These are phyloP conservation scores for Cladosporium sp. DNA, from an alignment of 2,329 filamentous ascomycete species.

Conservation along the genomic window DNA sequence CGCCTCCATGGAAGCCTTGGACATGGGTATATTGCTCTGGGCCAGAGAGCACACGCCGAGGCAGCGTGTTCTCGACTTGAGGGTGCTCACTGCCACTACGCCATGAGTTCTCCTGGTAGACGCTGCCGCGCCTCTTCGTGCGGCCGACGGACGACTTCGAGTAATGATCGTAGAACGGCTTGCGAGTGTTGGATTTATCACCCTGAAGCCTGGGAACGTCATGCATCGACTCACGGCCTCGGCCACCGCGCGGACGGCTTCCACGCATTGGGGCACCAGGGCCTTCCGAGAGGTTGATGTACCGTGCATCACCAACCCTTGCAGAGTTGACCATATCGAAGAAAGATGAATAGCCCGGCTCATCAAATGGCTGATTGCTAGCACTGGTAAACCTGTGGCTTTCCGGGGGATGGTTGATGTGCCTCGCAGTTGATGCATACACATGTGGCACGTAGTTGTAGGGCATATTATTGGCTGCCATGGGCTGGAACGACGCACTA, in stretches of 20 bases:
- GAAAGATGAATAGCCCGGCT: not conserved
- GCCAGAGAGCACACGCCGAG: conserved; percentile 9
- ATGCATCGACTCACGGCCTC: not conserved
- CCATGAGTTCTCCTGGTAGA: conserved; percentile 4
- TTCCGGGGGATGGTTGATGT: too few relatives aligned
- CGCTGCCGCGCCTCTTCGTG: conserved; percentile 4
- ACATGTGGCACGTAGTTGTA: too few relatives aligned
- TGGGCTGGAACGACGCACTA: too few relatives aligned
- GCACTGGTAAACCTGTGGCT: not conserved
- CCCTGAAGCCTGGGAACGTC: not conserved
- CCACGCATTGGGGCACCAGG: not conserved
- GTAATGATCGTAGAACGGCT: not conserved
- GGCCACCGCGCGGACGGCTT: not conserved
- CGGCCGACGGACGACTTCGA: not conserved
- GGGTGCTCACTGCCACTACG: conserved; percentile 2
- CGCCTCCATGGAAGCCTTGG: not conserved
- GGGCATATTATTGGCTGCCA: too few relatives aligned
- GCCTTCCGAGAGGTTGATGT: not conserved
- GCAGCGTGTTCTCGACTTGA: conserved; percentile 5
- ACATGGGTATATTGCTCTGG: not conserved
- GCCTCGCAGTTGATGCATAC: too few relatives aligned
- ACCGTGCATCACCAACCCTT: not conserved
- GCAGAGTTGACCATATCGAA: not conserved
- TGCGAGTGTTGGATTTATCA: not conserved
- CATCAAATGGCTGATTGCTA: not conserved